Evolutionary conservation across 257 asterid genomes (phyloP).

Genomic region (Przewalskia tangutica): DNA sequence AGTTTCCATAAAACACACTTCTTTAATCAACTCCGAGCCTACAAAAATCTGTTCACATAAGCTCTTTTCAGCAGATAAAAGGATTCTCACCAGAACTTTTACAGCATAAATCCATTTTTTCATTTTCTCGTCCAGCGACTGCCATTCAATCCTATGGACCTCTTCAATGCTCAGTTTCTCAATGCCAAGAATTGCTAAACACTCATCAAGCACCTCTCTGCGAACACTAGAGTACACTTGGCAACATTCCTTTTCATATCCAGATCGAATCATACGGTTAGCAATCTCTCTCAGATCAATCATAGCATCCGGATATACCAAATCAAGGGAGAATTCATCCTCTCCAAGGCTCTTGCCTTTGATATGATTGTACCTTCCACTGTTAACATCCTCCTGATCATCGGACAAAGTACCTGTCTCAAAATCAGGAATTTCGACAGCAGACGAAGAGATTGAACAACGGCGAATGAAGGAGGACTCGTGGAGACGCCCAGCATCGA

Average conservation of each 20-base stretch:
- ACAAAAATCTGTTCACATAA: constrained; percentile 67
- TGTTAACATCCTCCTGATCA: constrained; percentile 38
- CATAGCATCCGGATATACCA: constrained; percentile 62
- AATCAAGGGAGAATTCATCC: constrained; percentile 57
- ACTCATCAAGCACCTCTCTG: constrained; percentile 83
- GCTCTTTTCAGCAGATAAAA: constrained; percentile 58
- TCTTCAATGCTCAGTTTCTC: constrained; percentile 94
- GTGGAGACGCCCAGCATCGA: constrained; percentile 60
- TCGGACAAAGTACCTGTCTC: constrained; percentile 40
- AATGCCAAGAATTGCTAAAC: constrained; percentile 63
- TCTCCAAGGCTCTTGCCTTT: constrained; percentile 58
- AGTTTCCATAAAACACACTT: constrained; percentile 79
- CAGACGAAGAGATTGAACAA: constrained; percentile 46
- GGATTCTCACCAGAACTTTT: constrained; percentile 60
- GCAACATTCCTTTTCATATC: constrained; percentile 90
- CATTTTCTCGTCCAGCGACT: constrained; percentile 74
- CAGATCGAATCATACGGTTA: constrained; percentile 74
- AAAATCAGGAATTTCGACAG: constrained; percentile 50
- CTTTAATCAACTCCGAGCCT: constrained; percentile 67
- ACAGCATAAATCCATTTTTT: constrained; percentile 85
- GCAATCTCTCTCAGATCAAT: constrained; percentile 71
- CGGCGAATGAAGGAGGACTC: constrained; percentile 25
- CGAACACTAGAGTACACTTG: constrained; percentile 80
- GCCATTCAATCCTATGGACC: constrained; percentile 90
- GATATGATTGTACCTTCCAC: constrained; percentile 52